phyloP scores from a whole-genome alignment of 2,329 filamentous ascomycete genomes.

The Aureobasidium uvarum region DNA sequence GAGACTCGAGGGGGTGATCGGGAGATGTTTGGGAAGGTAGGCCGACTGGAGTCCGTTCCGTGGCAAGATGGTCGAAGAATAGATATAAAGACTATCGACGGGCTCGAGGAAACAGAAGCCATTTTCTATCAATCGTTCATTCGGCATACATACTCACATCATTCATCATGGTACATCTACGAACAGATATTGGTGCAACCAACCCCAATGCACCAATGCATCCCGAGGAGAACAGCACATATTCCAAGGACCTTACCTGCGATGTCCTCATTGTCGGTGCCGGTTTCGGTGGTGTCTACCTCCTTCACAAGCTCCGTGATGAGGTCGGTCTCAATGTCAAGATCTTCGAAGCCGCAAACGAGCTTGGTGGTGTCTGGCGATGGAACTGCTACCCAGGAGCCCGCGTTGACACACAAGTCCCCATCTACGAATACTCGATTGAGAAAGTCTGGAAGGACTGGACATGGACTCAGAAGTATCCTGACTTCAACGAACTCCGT shows the following conservation, averaged over 20 bases:
- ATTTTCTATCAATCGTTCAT: background rate
- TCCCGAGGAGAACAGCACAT: conserved; percentile 27
- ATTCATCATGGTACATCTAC: conserved; percentile 30
- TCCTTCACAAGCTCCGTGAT: conserved; percentile 36
- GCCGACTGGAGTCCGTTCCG: background rate
- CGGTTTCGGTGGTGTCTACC: conserved; percentile 36
- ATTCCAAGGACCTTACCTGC: conserved; percentile 35
- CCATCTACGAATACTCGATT: conserved; percentile 50
- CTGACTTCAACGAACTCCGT: conserved; percentile 47
- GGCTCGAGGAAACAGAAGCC: background rate
- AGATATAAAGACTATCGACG: conserved; percentile 24
- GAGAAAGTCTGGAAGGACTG: conserved; percentile 54
- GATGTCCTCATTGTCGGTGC: conserved; percentile 37
- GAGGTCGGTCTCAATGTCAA: conserved; percentile 38
- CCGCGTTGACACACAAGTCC: conserved; percentile 49
- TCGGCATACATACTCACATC: background rate
- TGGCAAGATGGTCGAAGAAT: background rate
- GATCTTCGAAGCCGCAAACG: conserved; percentile 40
- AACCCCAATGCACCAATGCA: conserved; percentile 25
- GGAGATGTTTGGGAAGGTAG: background rate
- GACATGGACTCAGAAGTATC: conserved; percentile 49
- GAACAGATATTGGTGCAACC: conserved; percentile 32
- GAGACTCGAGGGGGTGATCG: background rate
- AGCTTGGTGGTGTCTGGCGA: conserved; percentile 43
- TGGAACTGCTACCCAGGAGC: conserved; percentile 46